phyloP scores from a whole-genome alignment of 108 stramenopile species.

The Cyclotella kingstonii region DNA sequence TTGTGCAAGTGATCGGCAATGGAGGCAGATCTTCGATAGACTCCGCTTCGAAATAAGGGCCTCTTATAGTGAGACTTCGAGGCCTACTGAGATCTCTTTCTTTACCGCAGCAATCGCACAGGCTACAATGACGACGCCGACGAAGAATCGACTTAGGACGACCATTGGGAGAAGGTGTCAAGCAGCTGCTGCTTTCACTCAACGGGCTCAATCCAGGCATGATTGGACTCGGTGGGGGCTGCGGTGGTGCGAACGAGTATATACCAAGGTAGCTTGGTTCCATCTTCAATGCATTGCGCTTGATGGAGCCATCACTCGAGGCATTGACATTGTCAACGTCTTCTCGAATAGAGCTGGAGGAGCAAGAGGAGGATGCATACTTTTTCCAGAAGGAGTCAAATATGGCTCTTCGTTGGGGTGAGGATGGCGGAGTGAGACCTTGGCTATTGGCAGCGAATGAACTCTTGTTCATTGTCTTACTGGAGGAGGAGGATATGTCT shows the following conservation, averaged over 20 bases:
- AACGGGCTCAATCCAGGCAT: constrained; percentile 7
- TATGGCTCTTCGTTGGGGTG: constrained; percentile 27
- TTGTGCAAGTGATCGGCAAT: background rate
- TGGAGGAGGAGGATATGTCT: no score
- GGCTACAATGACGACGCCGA: background rate
- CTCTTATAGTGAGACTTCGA: constrained; percentile 4
- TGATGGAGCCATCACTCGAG: background rate
- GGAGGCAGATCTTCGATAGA: constrained; percentile 1
- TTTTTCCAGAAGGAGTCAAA: constrained; percentile 29
- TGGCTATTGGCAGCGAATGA: background rate
- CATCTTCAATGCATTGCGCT: constrained; percentile 3
- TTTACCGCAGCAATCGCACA: background rate
- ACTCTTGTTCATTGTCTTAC: background rate
- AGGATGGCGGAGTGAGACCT: background rate
- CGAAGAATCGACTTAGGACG: constrained; percentile 37
- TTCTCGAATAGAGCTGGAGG: constrained; percentile 21
- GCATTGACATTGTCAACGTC: constrained; percentile 9
- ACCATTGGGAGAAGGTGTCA: constrained; percentile 8
- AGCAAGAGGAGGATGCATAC: constrained; percentile 10
- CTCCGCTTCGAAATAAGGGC: no score
- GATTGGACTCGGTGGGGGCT: constrained; percentile 13
- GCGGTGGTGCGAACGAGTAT: constrained; percentile 26
- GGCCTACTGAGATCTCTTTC: background rate
- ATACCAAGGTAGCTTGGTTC: constrained; percentile 36
- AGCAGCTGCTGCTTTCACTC: constrained; percentile 6